These are phyloP conservation scores for Yarrowia divulgata DNA, from an alignment of 805 yeast species.

Conservation along the genomic window DNA sequence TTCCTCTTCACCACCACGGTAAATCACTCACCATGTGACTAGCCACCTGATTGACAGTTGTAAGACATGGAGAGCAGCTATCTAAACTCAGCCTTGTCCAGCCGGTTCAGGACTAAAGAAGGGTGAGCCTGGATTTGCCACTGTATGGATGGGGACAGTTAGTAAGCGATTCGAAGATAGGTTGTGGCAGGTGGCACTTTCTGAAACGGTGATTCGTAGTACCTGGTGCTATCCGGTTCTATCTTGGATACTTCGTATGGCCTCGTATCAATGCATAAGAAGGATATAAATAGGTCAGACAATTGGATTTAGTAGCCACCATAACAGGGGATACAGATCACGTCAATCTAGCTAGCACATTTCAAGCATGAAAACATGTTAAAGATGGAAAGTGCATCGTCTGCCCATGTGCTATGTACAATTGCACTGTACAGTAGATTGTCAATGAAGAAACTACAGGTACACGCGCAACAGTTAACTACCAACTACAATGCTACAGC, in stretches of 20 bases:
- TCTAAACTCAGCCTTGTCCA: neutral
- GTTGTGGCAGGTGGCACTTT: too few relatives aligned
- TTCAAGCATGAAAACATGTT: neutral
- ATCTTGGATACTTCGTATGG: too few relatives aligned
- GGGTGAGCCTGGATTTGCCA: neutral
- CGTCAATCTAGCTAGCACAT: neutral
- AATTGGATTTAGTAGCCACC: too few relatives aligned
- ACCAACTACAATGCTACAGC: too few relatives aligned
- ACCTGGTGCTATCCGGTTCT: too few relatives aligned
- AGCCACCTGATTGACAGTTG: neutral
- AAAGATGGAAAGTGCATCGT: neutral
- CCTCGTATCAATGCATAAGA: neutral
- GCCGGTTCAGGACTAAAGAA: neutral
- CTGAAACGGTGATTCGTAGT: too few relatives aligned
- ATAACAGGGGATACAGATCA: neutral
- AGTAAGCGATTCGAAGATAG: too few relatives aligned
- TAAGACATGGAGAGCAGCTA: conserved; percentile 2
- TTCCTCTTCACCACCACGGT: neutral
- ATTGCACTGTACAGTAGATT: too few relatives aligned
- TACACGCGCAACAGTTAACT: too few relatives aligned
- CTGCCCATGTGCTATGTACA: too few relatives aligned
- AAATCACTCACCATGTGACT: conserved; percentile 19
- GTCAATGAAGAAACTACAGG: too few relatives aligned
- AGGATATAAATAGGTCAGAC: neutral
- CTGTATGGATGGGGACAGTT: neutral